Evolutionary conservation across 371 early-diverging fungal genomes (phyloP).

Genomic region (Chytridium lagenaria): DNA sequence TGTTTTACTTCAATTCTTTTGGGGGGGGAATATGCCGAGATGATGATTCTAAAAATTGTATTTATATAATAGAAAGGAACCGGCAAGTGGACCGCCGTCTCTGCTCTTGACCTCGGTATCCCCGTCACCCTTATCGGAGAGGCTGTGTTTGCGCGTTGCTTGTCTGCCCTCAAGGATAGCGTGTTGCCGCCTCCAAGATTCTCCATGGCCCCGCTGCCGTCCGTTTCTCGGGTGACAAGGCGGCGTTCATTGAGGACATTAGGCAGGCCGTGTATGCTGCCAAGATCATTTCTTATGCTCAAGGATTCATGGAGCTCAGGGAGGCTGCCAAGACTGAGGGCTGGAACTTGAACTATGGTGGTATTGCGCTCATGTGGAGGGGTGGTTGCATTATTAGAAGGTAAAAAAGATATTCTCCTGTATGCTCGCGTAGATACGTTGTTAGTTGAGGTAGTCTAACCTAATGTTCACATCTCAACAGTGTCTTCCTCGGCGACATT

Average conservation of each 20-base stretch:
- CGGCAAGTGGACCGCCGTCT: slow-evolving; percentile 98
- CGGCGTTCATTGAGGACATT: slow-evolving; percentile 82
- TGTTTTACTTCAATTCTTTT: background rate
- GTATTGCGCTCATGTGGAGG: slow-evolving; percentile 98
- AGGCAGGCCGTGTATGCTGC: slow-evolving; percentile 94
- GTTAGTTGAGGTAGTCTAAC: background rate
- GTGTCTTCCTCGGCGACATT: slow-evolving; percentile 94
- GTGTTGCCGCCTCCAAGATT: slow-evolving; percentile 86
- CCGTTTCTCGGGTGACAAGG: slow-evolving; percentile 83
- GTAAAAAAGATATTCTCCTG: slow-evolving; percentile 15
- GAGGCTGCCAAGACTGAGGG: slow-evolving; percentile 89
- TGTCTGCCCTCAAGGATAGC: slow-evolving; percentile 94
- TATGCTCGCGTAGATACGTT: background rate
- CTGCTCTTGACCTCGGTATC: slow-evolving; percentile 91
- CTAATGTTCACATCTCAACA: slow-evolving; percentile 8
- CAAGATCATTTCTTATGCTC: slow-evolving; percentile 98
- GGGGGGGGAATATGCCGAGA: slow-evolving; percentile 24
- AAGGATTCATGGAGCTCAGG: slow-evolving; percentile 99
- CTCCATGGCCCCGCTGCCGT: slow-evolving; percentile 74
- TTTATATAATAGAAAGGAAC: slow-evolving; percentile 88
- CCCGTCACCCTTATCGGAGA: slow-evolving; percentile 97
- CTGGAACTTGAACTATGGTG: slow-evolving; percentile 96
- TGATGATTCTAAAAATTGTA: slow-evolving; percentile 13
- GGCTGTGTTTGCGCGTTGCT: slow-evolving; percentile 96
- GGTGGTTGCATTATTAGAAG: slow-evolving; percentile 99